Conservation (phyloP, 495 filamentous ascomycete species). For the Talaromyces ruber region DNA sequence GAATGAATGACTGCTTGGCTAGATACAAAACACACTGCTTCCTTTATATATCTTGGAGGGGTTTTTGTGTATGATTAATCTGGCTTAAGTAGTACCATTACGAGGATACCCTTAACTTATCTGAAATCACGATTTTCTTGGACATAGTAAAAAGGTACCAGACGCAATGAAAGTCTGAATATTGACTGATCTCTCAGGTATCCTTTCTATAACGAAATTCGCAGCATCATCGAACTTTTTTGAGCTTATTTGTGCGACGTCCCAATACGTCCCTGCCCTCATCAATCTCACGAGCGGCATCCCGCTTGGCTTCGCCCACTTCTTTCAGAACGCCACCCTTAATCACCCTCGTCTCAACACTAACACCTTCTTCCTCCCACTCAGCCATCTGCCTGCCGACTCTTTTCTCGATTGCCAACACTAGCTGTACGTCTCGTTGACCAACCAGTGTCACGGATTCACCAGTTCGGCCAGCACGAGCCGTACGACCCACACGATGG, state of each 20-base stretch:
- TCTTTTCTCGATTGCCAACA: constrained; percentile 78
- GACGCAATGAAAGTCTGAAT: not conserved
- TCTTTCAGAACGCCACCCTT: constrained; percentile 69
- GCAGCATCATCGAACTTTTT: constrained; percentile 29
- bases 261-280: constrained; percentile 76
- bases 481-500: constrained; percentile 91
- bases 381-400: constrained; percentile 73
- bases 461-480: constrained; percentile 76
- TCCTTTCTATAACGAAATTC: not conserved
- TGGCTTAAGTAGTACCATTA: not conserved
- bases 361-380: constrained; percentile 83
- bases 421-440: constrained; percentile 80
- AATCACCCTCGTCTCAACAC: constrained; percentile 76
- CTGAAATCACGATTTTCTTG: not conserved
- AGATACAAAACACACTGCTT: not conserved
- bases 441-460: constrained; percentile 83
- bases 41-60: not conserved
- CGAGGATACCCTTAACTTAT: not conserved
- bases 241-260: constrained; percentile 35
- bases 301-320: constrained; percentile 85
- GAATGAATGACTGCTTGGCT: not conserved
- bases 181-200: not conserved
- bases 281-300: constrained; percentile 81
- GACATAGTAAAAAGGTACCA: constrained; percentile 11
- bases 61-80: not conserved